A percentile compares a stretch with the other conserved stretches of the same genome.
Conservation (phyloP, 768 basidiomycete genomes). For the Strobilomyces dryophilus region DNA sequence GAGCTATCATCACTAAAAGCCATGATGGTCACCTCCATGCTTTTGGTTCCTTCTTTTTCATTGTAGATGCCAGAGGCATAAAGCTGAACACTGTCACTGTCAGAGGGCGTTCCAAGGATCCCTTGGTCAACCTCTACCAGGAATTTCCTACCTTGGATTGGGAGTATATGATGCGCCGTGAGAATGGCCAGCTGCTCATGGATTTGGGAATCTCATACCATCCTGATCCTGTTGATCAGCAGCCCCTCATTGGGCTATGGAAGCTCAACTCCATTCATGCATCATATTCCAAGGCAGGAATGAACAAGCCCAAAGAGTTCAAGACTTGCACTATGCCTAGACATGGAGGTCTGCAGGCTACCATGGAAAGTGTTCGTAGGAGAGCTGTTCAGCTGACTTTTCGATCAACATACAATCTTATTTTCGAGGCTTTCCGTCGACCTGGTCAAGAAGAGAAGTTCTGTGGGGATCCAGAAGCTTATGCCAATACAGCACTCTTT, state of each 20-base stretch:
- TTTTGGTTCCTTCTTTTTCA: too few species aligned
- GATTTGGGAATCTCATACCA: too few species aligned
- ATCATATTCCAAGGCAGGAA: conserved; percentile 3
- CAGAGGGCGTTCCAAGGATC: too few species aligned
- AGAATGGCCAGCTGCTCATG: too few species aligned
- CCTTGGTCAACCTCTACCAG: too few species aligned
- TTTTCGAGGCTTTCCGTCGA: conserved; percentile 1
- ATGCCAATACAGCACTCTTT: neutral
- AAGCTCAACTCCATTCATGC: conserved; percentile 10
- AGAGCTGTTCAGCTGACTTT: neutral
- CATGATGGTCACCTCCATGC: too few species aligned
- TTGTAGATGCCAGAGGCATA: too few species aligned
- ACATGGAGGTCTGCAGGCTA: conserved; percentile 3
- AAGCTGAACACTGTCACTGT: too few species aligned
- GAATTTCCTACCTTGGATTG: too few species aligned
- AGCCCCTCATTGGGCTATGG: conserved; percentile 1
- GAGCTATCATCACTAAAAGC: too few species aligned
- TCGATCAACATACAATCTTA: neutral
- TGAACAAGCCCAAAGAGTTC: conserved; percentile 4
- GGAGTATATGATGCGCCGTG: too few species aligned
- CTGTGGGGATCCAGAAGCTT: conserved; percentile 1
- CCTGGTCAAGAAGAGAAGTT: conserved; percentile 6
- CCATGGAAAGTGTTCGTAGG: neutral
- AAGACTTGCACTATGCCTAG: conserved; percentile 9
- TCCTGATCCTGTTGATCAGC: too few species aligned